Evolutionary conservation across 345 rosid genomes (phyloP).

Genomic region (Lepidium africanum): DNA sequence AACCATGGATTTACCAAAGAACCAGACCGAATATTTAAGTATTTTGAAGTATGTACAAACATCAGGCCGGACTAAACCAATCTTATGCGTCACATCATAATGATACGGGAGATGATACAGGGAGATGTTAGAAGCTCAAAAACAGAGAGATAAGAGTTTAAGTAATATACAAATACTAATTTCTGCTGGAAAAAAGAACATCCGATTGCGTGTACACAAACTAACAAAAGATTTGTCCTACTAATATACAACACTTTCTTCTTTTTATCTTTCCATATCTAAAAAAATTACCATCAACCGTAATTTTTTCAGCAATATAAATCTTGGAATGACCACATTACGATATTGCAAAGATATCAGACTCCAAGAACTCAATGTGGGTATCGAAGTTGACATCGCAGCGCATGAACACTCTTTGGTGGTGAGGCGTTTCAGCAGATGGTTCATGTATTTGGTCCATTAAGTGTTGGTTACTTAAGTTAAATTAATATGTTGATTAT

Average conservation of each 20-base stretch:
- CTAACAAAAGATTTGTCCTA: slow-evolving; percentile 23
- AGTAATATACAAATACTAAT: neutral
- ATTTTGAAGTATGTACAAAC: neutral
- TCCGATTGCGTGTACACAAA: neutral
- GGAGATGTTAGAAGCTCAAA: neutral
- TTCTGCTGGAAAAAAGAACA: neutral
- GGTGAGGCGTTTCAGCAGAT: slow-evolving; percentile 20
- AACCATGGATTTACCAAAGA: neutral
- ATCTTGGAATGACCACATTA: slow-evolving; percentile 94
- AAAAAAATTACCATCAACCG: neutral
- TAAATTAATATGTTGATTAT: no score
- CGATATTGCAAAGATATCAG: slow-evolving; percentile 75
- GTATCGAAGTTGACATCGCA: slow-evolving; percentile 94
- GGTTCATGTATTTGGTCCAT: slow-evolving; percentile 93
- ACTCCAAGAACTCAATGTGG: slow-evolving; percentile 91
- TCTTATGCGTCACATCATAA: neutral
- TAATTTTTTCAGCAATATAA: slow-evolving; percentile 41
- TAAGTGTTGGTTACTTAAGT: no score
- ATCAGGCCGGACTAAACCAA: neutral
- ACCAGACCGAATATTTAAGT: neutral
- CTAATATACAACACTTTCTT: slow-evolving; percentile 25
- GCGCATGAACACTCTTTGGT: slow-evolving; percentile 74
- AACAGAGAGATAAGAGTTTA: neutral
- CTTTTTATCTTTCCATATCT: no score
- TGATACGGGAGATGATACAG: no score